Evolutionary conservation across 306 rosid species (phyloP).

Genomic region (Dalbergia cultrata): DNA sequence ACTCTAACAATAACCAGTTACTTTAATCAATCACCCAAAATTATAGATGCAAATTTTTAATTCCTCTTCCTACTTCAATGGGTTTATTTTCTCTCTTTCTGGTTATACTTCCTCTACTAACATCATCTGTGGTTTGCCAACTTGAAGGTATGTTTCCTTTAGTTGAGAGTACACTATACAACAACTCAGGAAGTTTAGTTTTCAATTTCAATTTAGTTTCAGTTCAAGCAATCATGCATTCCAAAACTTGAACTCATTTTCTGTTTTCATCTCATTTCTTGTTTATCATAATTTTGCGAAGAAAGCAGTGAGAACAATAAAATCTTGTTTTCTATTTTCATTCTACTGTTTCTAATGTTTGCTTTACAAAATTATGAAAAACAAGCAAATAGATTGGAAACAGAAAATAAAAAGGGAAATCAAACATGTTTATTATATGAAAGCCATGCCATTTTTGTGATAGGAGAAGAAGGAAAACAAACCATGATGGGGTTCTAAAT

Average conservation of each 20-base stretch:
- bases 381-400: too few species aligned
- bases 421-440: slow-evolving; percentile 18
- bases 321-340: too few species aligned
- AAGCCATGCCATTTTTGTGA: slow-evolving; percentile 21
- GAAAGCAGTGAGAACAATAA: too few species aligned
- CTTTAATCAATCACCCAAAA: slow-evolving; percentile 40
- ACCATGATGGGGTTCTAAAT: slow-evolving; percentile 33
- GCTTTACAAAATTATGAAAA: too few species aligned
- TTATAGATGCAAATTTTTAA: slow-evolving; percentile 44
- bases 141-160: slow-evolving; percentile 71
- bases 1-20: slow-evolving; percentile 52
- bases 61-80: slow-evolving; percentile 67
- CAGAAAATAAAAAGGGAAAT: too few species aligned
- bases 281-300: too few species aligned
- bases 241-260: slow-evolving; percentile 1
- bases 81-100: slow-evolving; percentile 55
- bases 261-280: too few species aligned
- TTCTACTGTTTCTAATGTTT: too few species aligned
- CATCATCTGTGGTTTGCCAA: slow-evolving; percentile 66
- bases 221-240: slow-evolving; percentile 32
- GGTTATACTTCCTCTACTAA: slow-evolving; percentile 51
- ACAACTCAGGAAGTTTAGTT: slow-evolving; percentile 10
- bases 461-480: background rate
- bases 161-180: background rate
- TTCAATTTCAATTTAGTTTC: slow-evolving; percentile 33